Evolutionary conservation across 129 eudicot genomes (phyloP).

Genomic region (Arctium lappa): DNA sequence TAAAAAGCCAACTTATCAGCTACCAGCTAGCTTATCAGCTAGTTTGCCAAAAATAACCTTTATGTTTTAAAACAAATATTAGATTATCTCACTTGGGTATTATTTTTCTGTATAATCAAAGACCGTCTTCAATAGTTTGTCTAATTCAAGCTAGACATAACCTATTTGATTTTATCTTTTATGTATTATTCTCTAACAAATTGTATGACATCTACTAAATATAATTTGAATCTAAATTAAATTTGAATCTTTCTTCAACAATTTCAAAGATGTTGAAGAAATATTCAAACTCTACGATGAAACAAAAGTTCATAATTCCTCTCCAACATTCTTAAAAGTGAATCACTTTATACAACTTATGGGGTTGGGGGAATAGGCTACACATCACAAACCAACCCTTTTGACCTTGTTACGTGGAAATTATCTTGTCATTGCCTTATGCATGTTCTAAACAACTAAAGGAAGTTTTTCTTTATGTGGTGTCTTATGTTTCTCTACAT

Average conservation of each 20-base stretch:
- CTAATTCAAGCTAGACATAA: background rate
- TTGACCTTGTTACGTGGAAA: constrained; percentile 18
- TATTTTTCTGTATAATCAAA: too few relatives aligned
- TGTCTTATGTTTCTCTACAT: background rate
- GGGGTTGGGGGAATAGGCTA: constrained; percentile 11
- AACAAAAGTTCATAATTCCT: background rate
- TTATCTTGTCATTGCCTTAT: constrained; percentile 19
- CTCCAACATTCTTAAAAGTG: constrained; percentile 1
- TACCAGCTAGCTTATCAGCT: too few relatives aligned
- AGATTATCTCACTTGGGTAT: too few relatives aligned
- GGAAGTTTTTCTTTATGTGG: background rate
- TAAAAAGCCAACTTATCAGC: too few relatives aligned
- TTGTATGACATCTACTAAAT: background rate
- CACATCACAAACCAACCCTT: constrained; percentile 26
- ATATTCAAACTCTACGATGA: background rate
- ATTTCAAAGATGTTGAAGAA: background rate
- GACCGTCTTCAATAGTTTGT: too few relatives aligned
- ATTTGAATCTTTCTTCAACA: background rate
- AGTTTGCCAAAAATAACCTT: too few relatives aligned
- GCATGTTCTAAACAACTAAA: constrained; percentile 14
- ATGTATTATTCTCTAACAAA: background rate
- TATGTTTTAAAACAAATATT: too few relatives aligned
- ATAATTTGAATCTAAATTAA: background rate
- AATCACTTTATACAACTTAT: constrained; percentile 6
- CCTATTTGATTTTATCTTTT: background rate